Evolutionary conservation across 805 yeast species (phyloP), one percentile per base, ranked within the genome.

Genomic region (Candida sphagnicola): DNA sequence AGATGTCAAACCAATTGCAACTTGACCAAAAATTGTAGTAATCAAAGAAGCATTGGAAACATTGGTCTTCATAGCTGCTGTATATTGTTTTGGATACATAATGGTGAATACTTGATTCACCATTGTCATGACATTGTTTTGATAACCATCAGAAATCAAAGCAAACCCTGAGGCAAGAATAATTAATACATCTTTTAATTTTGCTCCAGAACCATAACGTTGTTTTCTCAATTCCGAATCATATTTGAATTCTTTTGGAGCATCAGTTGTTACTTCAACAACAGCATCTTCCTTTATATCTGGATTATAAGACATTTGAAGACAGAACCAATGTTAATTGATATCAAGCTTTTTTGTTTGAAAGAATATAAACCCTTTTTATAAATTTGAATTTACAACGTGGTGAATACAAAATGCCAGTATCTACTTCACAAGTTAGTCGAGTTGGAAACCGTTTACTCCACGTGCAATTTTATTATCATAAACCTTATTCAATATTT

Each of bases 91-190:
- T 4, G 80, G 79, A 49, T 69, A 75, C 43, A 64, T 52, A 13
- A 53, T 48, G 8, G 79, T 62, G 51, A 82, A 80, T 11, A 80
- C 72, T 15, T 72, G 61, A 56, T 82, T 83, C 47, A 74, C 50
- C 82, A 82, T 80, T 3, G 86, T 74, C 86, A 83, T 81, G 45
- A 81, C 72, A 48, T 78, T 80, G 53, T 83, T 83, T 55, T 81
- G 87, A 58, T 83, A 83, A 3, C 90, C 90, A 60, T 85, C 93
- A 16, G 85, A 77, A 50, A 82, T 76, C 53, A 85, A 70, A 0
- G 90, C 93, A 46, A 77, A 80, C 11, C 93, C 91, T 17, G 89
- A 69, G 59, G 85, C 77, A 32, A 79, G 51, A 44, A 83, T 77
- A 39, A 80, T 59, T 36, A 68, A 48, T 19, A 62, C 43, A 39